These are phyloP conservation scores for Ustilago trichophora DNA, from an alignment of 1,284 basidiomycete genomes.

Conservation along the genomic window DNA sequence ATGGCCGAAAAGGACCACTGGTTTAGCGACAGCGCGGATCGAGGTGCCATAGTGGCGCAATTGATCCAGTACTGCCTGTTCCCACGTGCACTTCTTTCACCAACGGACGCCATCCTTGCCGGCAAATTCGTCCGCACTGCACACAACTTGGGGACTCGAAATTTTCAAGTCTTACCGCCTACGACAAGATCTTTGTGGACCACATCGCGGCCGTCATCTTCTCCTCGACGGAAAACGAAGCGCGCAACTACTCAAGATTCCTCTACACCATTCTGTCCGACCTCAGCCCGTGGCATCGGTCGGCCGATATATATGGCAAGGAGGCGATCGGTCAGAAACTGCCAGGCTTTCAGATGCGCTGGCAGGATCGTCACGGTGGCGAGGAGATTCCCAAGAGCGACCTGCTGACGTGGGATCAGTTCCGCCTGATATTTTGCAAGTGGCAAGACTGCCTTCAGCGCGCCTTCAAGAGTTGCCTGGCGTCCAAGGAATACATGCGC, in stretches of 20 bases:
- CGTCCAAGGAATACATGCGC: conserved; percentile 62
- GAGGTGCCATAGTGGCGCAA: conserved; percentile 44
- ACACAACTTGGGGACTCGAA: conserved; percentile 83
- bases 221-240: conserved; percentile 93
- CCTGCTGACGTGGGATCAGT: conserved; percentile 76
- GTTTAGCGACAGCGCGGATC: conserved; percentile 71
- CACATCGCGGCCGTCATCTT: conserved; percentile 79
- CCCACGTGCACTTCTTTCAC: conserved; percentile 88
- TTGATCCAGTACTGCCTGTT: conserved; percentile 91
- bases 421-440: conserved; percentile 78
- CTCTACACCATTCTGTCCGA: conserved; percentile 80
- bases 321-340: conserved; percentile 68
- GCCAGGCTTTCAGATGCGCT: conserved; percentile 61
- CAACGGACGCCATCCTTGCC: conserved; percentile 94
- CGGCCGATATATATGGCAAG: conserved; percentile 70
- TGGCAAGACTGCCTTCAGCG: conserved; percentile 78
- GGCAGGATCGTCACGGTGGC: conserved; percentile 50
- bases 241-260: conserved; percentile 85
- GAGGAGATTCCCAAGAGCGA: conserved; percentile 70
- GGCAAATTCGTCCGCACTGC: conserved; percentile 88
- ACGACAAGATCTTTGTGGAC: conserved; percentile 74
- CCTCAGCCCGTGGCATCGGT: conserved; percentile 78
- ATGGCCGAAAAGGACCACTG: conserved; percentile 84
- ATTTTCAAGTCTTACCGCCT: conserved; percentile 88
- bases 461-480: conserved; percentile 55